Percentiles rank a stretch among this genome's conserved stretches.
These are phyloP conservation scores for Pichia eremophila DNA, from an alignment of 805 yeast genomes.

Conservation along the genomic window DNA sequence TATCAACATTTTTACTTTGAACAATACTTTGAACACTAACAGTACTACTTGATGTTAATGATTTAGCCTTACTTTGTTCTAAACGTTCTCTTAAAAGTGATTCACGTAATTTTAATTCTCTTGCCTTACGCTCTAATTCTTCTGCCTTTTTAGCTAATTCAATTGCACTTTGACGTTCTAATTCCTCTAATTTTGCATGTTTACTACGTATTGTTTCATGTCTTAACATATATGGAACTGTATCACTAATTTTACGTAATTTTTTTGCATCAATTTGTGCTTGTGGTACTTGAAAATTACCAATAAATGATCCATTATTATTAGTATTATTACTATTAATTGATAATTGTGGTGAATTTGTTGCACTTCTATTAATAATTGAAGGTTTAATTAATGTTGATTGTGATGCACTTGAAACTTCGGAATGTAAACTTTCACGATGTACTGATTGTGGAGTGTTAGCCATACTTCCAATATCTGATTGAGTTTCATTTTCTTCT, in stretches of 20 bases:
- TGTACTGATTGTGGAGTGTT: slow-evolving; percentile 1
- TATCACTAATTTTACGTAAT: slow-evolving; percentile 69
- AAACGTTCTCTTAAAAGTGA: slow-evolving; percentile 37
- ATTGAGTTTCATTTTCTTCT: too few species aligned
- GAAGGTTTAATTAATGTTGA: slow-evolving; percentile 5
- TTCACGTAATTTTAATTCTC: slow-evolving; percentile 60
- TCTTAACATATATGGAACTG: slow-evolving; percentile 74
- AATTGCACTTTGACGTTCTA: slow-evolving; percentile 69
- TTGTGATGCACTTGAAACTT: slow-evolving; percentile 8
- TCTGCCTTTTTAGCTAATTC: slow-evolving; percentile 70
- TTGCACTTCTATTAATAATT: neutral
- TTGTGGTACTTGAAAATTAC: slow-evolving; percentile 14
- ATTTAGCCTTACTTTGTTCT: neutral
- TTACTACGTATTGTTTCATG: slow-evolving; percentile 68
- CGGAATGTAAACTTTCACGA: slow-evolving; percentile 5
- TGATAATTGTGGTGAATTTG: slow-evolving; percentile 15
- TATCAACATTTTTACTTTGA: too few species aligned
- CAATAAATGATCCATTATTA: slow-evolving; percentile 2
- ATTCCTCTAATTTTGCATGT: slow-evolving; percentile 69
- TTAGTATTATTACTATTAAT: slow-evolving; percentile 6
- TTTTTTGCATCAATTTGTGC: slow-evolving; percentile 41
- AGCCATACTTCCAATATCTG: too few species aligned
- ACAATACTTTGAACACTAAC: neutral
- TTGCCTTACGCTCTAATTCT: slow-evolving; percentile 65
- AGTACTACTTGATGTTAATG: too few species aligned